Evolutionary conservation across 2,329 filamentous ascomycete species (phyloP).

Genomic region (Colletotrichum sp.): DNA sequence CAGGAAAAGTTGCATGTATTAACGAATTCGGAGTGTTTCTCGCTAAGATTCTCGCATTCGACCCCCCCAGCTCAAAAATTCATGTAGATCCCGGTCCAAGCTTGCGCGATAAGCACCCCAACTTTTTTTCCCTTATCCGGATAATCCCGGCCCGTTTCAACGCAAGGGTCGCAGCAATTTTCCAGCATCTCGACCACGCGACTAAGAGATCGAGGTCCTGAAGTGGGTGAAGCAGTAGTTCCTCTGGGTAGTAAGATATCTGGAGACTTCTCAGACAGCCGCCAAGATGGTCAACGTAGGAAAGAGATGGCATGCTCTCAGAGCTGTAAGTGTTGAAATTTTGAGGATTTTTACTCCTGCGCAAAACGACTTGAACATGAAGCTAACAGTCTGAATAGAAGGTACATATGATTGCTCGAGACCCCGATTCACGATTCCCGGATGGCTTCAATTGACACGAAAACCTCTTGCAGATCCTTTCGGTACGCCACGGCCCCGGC

Average conservation of each 20-base stretch:
- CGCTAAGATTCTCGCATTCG: not conserved
- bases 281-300: conserved; percentile 49
- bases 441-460: conserved; percentile 25
- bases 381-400: conserved; percentile 20
- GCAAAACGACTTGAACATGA: not conserved
- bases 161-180: conserved; percentile 21
- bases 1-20: not conserved
- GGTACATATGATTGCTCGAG: conserved; percentile 12
- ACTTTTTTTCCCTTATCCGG: conserved; percentile 7
- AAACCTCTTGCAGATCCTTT: conserved; percentile 65
- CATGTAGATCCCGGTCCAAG: not conserved
- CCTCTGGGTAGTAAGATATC: not conserved
- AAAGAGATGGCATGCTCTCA: conserved; percentile 74
- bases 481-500: conserved; percentile 80
- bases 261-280: not conserved
- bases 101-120: not conserved
- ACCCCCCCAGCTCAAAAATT: conserved; percentile 3
- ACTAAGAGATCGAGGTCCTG: not conserved
- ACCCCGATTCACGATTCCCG: not conserved
- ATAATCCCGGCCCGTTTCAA: conserved; percentile 10
- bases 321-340: conserved; percentile 60
- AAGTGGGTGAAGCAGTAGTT: not conserved
- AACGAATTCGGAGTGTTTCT: not conserved
- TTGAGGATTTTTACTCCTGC: not conserved
- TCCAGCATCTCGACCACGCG: conserved; percentile 17